phyloP scores from a whole-genome alignment of 805 yeast genomes.

The Middelhovenomyces tepae region DNA sequence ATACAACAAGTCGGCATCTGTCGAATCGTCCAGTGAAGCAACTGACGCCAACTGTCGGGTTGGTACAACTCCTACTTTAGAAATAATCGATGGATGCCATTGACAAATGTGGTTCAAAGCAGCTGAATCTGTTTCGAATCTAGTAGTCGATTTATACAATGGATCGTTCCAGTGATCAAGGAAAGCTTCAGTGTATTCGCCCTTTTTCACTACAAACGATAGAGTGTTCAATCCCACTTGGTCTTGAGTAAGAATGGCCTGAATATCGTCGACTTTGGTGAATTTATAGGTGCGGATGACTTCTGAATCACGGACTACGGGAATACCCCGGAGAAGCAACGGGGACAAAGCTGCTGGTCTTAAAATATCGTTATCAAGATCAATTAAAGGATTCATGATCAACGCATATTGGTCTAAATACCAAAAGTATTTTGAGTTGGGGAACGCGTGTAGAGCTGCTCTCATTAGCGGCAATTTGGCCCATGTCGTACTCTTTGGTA shows the following conservation, averaged over 20 bases:
- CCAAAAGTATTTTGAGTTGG: conserved; percentile 86
- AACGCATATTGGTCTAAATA: conserved; percentile 65
- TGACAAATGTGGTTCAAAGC: conserved; percentile 82
- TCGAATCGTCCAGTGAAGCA: conserved; percentile 24
- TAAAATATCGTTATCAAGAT: conserved; percentile 51
- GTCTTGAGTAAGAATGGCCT: conserved; percentile 63
- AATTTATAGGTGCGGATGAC: conserved; percentile 49
- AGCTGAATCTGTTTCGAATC: conserved; percentile 40
- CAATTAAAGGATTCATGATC: conserved; percentile 61
- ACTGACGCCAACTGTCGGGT: conserved; percentile 42
- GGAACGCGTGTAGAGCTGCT: conserved; percentile 92
- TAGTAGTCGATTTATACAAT: conserved; percentile 52
- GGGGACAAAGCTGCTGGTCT: conserved; percentile 52
- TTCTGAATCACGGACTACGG: conserved; percentile 43
- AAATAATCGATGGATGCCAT: conserved; percentile 84
- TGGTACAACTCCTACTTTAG: conserved; percentile 66
- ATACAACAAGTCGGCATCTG: conserved; percentile 41
- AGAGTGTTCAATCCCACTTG: conserved; percentile 53
- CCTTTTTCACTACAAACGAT: conserved; percentile 53
- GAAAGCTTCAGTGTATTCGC: conserved; percentile 53
- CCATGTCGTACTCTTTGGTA: conserved; percentile 40
- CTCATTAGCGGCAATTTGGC: conserved; percentile 54
- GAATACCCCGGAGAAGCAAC: conserved; percentile 49
- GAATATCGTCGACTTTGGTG: conserved; percentile 44
- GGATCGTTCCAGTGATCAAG: conserved; percentile 77